Base-by-base conservation (phyloP, 2,329 filamentous ascomycete genomes). In the Helotiales sp. region DNA sequence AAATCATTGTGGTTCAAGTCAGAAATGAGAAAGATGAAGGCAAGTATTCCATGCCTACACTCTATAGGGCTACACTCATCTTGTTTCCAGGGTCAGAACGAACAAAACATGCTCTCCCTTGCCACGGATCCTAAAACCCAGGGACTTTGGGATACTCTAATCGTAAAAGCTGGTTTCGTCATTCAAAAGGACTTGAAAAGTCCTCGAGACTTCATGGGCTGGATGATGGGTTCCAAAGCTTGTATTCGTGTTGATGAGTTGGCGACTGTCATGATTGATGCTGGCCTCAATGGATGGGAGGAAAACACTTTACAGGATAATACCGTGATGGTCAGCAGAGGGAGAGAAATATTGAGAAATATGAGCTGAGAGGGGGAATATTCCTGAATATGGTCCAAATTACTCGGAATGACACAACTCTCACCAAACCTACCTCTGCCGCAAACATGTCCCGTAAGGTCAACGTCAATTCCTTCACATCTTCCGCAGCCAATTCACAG, bases 1-100 rank as follows among this genome's bases (percentile, higher is more conserved):
- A 71, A 70, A 44, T 67, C 64, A 10, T 62, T 78, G 42, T 77
- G 74, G 74, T 67, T 75, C 50, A 46, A 68, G 64, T 78, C n/a
- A 66, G 70, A 58, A 73, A 72, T 36, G 73, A 76, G 17, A 72
- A 76, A 56, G 42, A 30, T 60, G 52, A 33, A 58, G 27, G 62
- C 63, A 54, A 7, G 42, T 38, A 22, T 19, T 9, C 22, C 3
- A 30, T 48, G 42, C 42, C 25, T 13, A 3, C 24, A 27, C 5
- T 3, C 7, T 13, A 2, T 13, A 15, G 10, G 3, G 19, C 8
- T 24, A 25, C 15, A 13, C 22, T 44, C 22, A 44, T 10, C 6
- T 19, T 12, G 5, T 13, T n/a, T 44, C 13, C 8, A 44, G 40
- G 40, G 40, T 29, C 34, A 33, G 25, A 29, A 34, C 24, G 22